Base-by-base conservation (phyloP, 148 eudicot genomes). In the Cornus suecica region DNA sequence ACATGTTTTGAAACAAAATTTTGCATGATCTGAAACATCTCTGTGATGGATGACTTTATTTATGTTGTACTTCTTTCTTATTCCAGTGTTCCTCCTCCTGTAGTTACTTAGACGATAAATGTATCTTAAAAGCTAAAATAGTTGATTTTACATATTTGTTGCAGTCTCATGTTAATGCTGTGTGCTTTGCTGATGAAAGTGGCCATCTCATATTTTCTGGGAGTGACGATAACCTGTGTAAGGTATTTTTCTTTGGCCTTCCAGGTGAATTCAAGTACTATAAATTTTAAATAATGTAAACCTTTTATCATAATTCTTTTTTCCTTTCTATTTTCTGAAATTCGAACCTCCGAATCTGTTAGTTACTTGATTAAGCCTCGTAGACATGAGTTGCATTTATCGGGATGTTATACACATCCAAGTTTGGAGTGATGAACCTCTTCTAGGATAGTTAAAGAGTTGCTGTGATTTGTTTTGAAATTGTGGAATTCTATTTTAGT, bases 151-250 rank as follows among this genome's bases (percentile, higher is more conserved):
- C 31, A 24, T 25, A 52, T 74, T 54, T 79, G 31, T 64, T 77
- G 72, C 85, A 85, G 88, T 80, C 73, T 61, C 85, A 85, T 77
- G 88, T 85, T 64, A 85, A 85, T 74, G 75, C 83, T 11, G 88
- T 82, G 65, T 85, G 88, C 77, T 85, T 85, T 61, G 88, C 83
- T 63, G 88, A 85, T 68, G 85, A 77, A 71, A 77, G 81, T 77
- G 83, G 88, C 26, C 66, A 85, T 74, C 71, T 85, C 56, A 74
- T 82, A 78, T 85, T 66, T 75, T 85, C 88, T 67, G 85, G 88
- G 75, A 80, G 88, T 48, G 85, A 85, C 66, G 85, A 85, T 66
- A 71, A 58, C 76, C 60, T 85, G 65, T 82, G 85, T 77, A 85
- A 82, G 73, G 85, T 85, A 75, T 70, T 48, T 11, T 48, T 48